These are phyloP conservation scores for Beauveria pseudobassiana DNA, from an alignment of 2,329 filamentous ascomycete species.

Conservation along the genomic window DNA sequence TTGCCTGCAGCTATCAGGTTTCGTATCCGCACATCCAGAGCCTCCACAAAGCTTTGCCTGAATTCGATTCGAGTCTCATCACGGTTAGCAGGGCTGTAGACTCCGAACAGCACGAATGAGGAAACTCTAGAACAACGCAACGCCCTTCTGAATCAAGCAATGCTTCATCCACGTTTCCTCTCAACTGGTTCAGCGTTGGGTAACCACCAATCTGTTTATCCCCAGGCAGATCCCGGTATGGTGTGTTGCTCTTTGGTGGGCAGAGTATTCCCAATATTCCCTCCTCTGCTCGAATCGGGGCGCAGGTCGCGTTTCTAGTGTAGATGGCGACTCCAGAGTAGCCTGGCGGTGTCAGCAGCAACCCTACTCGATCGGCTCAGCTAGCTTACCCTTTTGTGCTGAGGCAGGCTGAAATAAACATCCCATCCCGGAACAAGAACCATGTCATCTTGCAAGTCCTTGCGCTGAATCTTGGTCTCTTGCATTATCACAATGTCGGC, in stretches of 20 bases:
- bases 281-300: slow-evolving; percentile 85
- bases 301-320: slow-evolving; percentile 77
- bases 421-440: slow-evolving; percentile 93
- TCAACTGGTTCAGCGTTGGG: slow-evolving; percentile 61
- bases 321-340: slow-evolving; percentile 96
- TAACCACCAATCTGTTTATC: slow-evolving; percentile 84
- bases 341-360: slow-evolving; percentile 42
- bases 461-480: slow-evolving; percentile 91
- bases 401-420: slow-evolving; percentile 88
- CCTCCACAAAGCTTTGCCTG: slow-evolving; percentile 68
- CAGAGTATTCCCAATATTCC: slow-evolving; percentile 79
- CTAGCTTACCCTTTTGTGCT: slow-evolving; percentile 74
- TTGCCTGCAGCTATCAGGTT: slow-evolving; percentile 78
- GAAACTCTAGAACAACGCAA: slow-evolving; percentile 86
- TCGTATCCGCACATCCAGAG: slow-evolving; percentile 74
- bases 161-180: slow-evolving; percentile 55
- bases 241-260: slow-evolving; percentile 60
- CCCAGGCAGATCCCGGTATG: slow-evolving; percentile 67
- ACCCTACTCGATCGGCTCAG: background rate
- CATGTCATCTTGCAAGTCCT: slow-evolving; percentile 91
- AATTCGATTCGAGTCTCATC: slow-evolving; percentile 81
- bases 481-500: slow-evolving; percentile 93
- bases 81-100: slow-evolving; percentile 85
- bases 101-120: slow-evolving; percentile 85
- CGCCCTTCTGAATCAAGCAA: slow-evolving; percentile 84